Base-by-base conservation (phyloP, 108 stramenopile species). In the Cyclotella kingstonii region DNA sequence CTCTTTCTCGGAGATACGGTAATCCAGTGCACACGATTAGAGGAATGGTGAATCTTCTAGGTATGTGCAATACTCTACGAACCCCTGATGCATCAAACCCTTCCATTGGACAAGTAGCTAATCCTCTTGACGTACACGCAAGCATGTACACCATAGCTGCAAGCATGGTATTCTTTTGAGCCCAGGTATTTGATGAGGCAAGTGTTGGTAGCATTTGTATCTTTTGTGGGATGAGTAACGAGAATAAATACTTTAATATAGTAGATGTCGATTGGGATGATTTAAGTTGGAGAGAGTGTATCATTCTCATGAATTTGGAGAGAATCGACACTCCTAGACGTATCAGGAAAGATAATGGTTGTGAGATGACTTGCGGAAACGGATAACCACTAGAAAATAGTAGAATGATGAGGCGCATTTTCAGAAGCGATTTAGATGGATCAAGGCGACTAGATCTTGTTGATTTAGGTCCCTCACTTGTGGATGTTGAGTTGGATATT, bases 31-130 rank as follows among this genome's bases (percentile, higher is more conserved):
- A 68, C 18, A 92, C 82, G 59, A 92, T 82, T 21, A 92, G 50
- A 26, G 90, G 90, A 21, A 80, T 68, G 26, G 80, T 65, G 51
- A 80, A 90, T 55, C 85, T 69, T 36, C 66, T 53, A 14, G 90
- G 87, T 31, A 92, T 76, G 3, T 61, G 63, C 59, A 92, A 79
- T 7, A 62, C 82, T 27, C 54, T 70, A 53, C 87, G 74, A 35
- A 87, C 73, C 5, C 87, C 87, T 36, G 59, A 42, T 2, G 77
- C 81, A 56, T 78, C 64, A 33, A 86, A 77, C 0, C 95, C 95
- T 67, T 96, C 95, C 93, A 96, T 96, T 22, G 93, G 95, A 68
- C 89, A 90, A 7, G 93, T 89, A 6, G 83, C 87, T 19, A 94
- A 23, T 5, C 87, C 85, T 19, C 87, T 69, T 21, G 90, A 73